Base-by-base conservation (phyloP, 805 yeast species). In the Kuraishia ogatae region DNA sequence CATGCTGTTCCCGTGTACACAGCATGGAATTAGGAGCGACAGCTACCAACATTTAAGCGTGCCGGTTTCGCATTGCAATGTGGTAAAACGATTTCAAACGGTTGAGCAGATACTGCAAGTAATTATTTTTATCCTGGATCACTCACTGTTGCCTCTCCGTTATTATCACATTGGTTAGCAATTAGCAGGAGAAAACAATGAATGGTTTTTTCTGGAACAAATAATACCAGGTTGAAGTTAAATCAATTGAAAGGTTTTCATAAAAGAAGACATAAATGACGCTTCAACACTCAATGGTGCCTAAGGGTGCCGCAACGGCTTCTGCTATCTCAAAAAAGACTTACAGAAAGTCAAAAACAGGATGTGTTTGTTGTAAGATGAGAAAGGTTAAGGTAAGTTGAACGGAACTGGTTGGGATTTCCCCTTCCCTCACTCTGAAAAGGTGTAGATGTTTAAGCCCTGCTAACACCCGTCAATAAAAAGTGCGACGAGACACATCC, bases 401-500 rank as follows among this genome's bases (percentile, higher is more conserved):
- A n/a, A n/a, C n/a, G n/a, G n/a, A n/a, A n/a, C n/a, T n/a, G n/a
- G n/a, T n/a, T n/a, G n/a, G n/a, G n/a, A n/a, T n/a, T n/a, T n/a
- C n/a, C n/a, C n/a, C n/a, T n/a, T n/a, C n/a, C n/a, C n/a, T n/a
- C n/a, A n/a, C n/a, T n/a, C n/a, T n/a, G n/a, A n/a, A n/a, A 22
- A 2, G 23, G 26, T 48, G 21, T 19, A n/a, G n/a, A n/a, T 23
- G 23, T 49, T 48, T n/a, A 6, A 22, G 11, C 28, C 20, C n/a
- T 26, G 47, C 58, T 53, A 47, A 49, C 51, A 49, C 28, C 17
- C 17, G 19, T 26, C 8, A 4, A 35, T n/a, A 35, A n/a, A 17
- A 21, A 64, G 67, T 64, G 67, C 53, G 67, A 62, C 48, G 67
- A 64, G 52, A 53, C 51, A 15, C 63, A 60, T 53, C 66, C 66